phyloP scores from a whole-genome alignment of 768 basidiomycete genomes.

The Clathrus columnatus region DNA sequence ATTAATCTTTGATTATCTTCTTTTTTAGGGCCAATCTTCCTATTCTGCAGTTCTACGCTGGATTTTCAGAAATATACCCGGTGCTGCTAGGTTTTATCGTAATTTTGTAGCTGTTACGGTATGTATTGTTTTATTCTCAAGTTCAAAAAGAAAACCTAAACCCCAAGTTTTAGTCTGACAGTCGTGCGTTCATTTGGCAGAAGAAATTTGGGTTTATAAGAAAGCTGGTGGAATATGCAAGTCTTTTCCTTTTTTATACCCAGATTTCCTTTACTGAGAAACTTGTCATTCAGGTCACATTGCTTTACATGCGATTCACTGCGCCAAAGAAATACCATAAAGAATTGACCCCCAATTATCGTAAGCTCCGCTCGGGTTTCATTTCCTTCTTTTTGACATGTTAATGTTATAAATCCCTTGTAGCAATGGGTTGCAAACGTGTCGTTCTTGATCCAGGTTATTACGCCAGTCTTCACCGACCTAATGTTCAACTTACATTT shows the following conservation, averaged over 20 bases:
- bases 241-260: background rate
- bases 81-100: slow-evolving; percentile 40
- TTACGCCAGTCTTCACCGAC: slow-evolving; percentile 39
- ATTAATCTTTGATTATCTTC: background rate
- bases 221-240: background rate
- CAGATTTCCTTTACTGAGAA: background rate
- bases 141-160: background rate
- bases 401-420: background rate
- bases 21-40: slow-evolving; percentile 26
- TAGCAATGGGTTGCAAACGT: slow-evolving; percentile 56
- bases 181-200: background rate
- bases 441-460: slow-evolving; percentile 55
- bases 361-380: too few relatives aligned
- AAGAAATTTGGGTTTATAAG: background rate
- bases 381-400: background rate
- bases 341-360: slow-evolving; percentile 42
- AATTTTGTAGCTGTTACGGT: slow-evolving; percentile 35
- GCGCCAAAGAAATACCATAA: slow-evolving; percentile 42
- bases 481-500: slow-evolving; percentile 46
- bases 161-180: background rate
- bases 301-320: slow-evolving; percentile 36
- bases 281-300: slow-evolving; percentile 18
- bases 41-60: slow-evolving; percentile 41
- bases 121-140: slow-evolving; percentile 17
- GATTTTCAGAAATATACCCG: slow-evolving; percentile 46